Percentiles rank a stretch among this genome's conserved stretches.
Evolutionary conservation across 2,329 filamentous ascomycete species (phyloP).

Genomic region (Cadophora luteo-olivacea): DNA sequence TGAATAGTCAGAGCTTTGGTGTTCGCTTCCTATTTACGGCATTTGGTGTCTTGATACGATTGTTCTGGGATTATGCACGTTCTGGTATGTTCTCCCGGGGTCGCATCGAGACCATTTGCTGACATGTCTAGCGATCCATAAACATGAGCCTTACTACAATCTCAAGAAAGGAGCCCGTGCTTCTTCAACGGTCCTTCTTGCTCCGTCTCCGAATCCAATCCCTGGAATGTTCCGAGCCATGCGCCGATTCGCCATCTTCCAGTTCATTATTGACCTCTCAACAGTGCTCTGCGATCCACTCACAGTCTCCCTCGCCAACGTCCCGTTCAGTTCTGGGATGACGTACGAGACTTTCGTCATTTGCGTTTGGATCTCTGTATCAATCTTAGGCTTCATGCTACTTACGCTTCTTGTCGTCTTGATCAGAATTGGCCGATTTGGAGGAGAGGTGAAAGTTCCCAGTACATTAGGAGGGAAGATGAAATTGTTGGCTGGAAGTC

Average conservation of each 20-base stretch:
- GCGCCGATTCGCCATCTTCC: constrained; percentile 1
- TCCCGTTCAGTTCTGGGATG: constrained; percentile 11
- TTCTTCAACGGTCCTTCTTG: constrained; percentile 6
- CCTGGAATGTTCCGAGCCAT: constrained; percentile 3
- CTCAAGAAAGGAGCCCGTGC: constrained; percentile 6
- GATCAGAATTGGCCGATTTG: constrained; percentile 19
- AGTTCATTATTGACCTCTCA: constrained; percentile 13
- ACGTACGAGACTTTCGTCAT: constrained; percentile 12
- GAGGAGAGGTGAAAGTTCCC: constrained; percentile 10
- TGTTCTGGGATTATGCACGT: constrained; percentile 11
- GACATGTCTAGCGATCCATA: constrained; percentile 9
- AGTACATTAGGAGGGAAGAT: constrained; percentile 10
- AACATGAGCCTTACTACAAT: constrained; percentile 21
- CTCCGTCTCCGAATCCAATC: constrained; percentile 14
- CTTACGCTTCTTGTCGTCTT: not conserved
- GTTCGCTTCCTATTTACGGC: constrained; percentile 19
- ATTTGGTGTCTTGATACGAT: constrained; percentile 18
- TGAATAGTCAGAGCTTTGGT: constrained; percentile 18
- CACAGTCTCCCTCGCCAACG: constrained; percentile 11
- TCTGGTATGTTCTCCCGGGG: not conserved
- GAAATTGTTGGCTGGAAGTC: constrained; percentile 16
- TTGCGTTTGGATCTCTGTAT: constrained; percentile 6
- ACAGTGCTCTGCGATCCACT: constrained; percentile 15
- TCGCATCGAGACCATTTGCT: no score
- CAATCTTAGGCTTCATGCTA: constrained; percentile 16